Evolutionary conservation across 2,329 filamentous ascomycete genomes (phyloP).

Genomic region (Venturia nashicola): DNA sequence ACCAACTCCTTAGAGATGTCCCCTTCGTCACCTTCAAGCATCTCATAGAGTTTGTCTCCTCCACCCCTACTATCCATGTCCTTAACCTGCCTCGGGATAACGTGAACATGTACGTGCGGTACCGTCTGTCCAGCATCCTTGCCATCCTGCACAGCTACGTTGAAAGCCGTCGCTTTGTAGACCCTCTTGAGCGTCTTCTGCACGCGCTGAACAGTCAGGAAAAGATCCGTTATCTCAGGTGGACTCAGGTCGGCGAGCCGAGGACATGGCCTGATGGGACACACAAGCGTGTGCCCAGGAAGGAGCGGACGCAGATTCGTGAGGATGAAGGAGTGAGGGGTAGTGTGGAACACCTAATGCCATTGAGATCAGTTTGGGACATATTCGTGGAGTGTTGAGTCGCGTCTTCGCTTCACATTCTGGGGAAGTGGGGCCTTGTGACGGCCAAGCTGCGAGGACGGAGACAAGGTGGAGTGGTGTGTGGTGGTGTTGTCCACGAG

Average conservation of each 20-base stretch:
- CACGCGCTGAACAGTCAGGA: conserved; percentile 72
- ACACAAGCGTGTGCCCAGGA: conserved; percentile 86
- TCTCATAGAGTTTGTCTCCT: conserved; percentile 67
- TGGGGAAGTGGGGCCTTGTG: neutral
- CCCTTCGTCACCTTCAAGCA: conserved; percentile 73
- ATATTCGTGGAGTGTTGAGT: neutral
- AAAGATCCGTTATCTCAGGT: conserved; percentile 71
- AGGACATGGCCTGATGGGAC: conserved; percentile 55
- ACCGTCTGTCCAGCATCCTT: conserved; percentile 86
- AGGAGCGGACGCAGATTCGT: conserved; percentile 94
- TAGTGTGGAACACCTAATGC: conserved; percentile 74
- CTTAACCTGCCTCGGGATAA: conserved; percentile 59
- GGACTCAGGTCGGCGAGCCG: conserved; percentile 64
- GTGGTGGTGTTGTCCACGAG: neutral
- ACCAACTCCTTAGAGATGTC: conserved; percentile 65
- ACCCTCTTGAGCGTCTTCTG: conserved; percentile 59
- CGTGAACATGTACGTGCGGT: conserved; percentile 82
- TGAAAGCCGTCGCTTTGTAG: conserved; percentile 62
- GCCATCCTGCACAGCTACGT: conserved; percentile 92
- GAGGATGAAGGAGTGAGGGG: conserved; percentile 68
- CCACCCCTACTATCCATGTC: conserved; percentile 46
- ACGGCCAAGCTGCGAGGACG: neutral
- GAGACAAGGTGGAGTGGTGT: neutral
- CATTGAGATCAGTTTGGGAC: conserved; percentile 8
- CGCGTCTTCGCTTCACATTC: neutral